A percentile compares a stretch with the other conserved stretches of the same genome.
phyloP scores from a whole-genome alignment of 371 early-diverging fungal genomes.

The Mortierella sp. region DNA sequence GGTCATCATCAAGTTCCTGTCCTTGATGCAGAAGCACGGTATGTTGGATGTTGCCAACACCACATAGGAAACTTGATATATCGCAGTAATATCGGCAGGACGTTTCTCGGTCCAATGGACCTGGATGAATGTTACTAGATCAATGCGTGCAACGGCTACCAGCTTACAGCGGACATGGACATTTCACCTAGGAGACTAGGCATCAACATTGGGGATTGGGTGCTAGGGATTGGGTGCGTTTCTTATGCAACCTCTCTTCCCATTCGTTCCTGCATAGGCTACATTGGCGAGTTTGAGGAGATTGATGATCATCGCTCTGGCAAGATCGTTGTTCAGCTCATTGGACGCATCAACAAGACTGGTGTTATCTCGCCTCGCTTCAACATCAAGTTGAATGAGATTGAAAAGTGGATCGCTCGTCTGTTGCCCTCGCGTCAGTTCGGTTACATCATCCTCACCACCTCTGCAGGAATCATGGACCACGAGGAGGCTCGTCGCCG shows the following conservation, averaged over 20 bases:
- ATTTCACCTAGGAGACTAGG: too few relatives aligned
- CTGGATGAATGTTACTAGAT: too few relatives aligned
- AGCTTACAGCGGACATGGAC: too few relatives aligned
- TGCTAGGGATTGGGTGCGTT: too few relatives aligned
- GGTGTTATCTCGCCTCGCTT: slow-evolving; percentile 99
- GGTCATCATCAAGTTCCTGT: slow-evolving; percentile 98
- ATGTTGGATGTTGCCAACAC: too few relatives aligned
- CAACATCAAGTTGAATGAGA: slow-evolving; percentile 94
- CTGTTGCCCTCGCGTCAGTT: slow-evolving; percentile 99
- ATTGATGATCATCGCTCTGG: slow-evolving; percentile 99
- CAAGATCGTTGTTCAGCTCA: slow-evolving; percentile 99
- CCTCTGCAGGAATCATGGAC: slow-evolving; percentile 99
- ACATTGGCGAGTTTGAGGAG: slow-evolving; percentile 99
- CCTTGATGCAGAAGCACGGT: slow-evolving; percentile 99
- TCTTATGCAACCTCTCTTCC: too few relatives aligned
- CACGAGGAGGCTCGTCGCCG: slow-evolving; percentile 99
- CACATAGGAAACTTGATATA: too few relatives aligned
- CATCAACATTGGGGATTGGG: too few relatives aligned
- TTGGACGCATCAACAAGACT: slow-evolving; percentile 99
- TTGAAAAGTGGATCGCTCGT: slow-evolving; percentile 98
- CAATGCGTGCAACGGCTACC: too few relatives aligned
- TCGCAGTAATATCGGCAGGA: too few relatives aligned
- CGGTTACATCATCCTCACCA: slow-evolving; percentile 96
- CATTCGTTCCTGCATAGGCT: slow-evolving; percentile 72
- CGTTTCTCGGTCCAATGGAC: too few relatives aligned